Evolutionary conservation across 2,329 filamentous ascomycete genomes (phyloP).

Genomic region (Sordariomycetes sp.): DNA sequence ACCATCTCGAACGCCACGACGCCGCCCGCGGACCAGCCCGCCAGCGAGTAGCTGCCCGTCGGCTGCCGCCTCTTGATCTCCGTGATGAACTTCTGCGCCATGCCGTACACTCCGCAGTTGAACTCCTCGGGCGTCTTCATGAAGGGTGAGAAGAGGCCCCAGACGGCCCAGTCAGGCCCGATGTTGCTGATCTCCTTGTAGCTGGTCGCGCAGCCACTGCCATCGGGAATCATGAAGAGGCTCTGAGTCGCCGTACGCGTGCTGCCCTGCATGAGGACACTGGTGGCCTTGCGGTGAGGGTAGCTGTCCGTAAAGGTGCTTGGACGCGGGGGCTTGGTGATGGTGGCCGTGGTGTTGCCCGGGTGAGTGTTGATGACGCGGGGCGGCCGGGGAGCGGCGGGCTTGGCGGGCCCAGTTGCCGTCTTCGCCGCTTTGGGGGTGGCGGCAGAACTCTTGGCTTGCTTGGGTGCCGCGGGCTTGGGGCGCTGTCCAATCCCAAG

Average conservation of each 20-base stretch:
- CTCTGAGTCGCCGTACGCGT: conserved; percentile 33
- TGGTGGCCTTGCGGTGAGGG: conserved; percentile 38
- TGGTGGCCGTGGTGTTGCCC: conserved; percentile 33
- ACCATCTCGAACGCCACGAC: conserved; percentile 61
- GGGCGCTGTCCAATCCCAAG: conserved; percentile 40
- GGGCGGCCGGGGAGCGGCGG: conserved; percentile 5
- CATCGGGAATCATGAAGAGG: conserved; percentile 45
- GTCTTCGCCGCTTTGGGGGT: conserved; percentile 19
- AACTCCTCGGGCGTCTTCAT: conserved; percentile 49
- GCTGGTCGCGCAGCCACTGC: conserved; percentile 53
- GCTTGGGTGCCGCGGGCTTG: conserved; percentile 15
- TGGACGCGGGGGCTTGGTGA: conserved; percentile 29
- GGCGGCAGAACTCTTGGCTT: not conserved
- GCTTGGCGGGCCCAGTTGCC: not conserved
- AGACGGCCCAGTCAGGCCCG: conserved; percentile 34
- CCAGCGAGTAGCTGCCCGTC: conserved; percentile 54
- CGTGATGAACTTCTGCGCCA: conserved; percentile 37
- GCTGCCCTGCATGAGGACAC: conserved; percentile 38
- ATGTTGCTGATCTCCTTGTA: conserved; percentile 34
- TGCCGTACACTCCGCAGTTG: conserved; percentile 43
- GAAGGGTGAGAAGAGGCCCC: conserved; percentile 50
- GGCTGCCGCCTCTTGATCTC: conserved; percentile 66
- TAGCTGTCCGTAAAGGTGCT: conserved; percentile 27
- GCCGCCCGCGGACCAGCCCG: conserved; percentile 70
- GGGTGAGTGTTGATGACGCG: conserved; percentile 15